Evolutionary conservation across 306 rosid genomes (phyloP), one percentile per base, ranked within the genome.

Genomic region (Crotalaria pallida): DNA sequence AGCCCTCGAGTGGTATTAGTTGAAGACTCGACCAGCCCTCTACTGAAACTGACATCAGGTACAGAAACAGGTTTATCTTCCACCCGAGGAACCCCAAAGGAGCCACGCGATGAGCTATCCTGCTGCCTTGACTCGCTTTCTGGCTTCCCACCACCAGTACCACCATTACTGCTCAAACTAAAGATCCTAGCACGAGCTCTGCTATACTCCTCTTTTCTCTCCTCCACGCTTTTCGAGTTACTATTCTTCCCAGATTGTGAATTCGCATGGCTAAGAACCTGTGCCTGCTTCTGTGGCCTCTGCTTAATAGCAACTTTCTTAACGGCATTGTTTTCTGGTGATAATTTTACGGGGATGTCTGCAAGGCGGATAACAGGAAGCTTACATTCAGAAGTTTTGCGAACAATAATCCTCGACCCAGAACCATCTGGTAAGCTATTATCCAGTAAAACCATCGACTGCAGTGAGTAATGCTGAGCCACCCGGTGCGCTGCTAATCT

Each of bases 401-500:
- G 84, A 58, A 94, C 92, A 82, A 94, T 91, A 72, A 94, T 94
- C 79, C 85, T 87, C n/a, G 95, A 88, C 58, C 99, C 97, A 58
- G 96, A 84, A 41, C 97, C 96, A 84, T 94, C 99, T 16, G 95
- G 89, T 24, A 84, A 77, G 79, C 84, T 82, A 80, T 87, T 87
- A 77, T 94, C 99, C 75, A 87, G 68, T 63, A 90, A 82, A 77
- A 94, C 99, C 99, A 94, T 88, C 60, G 99, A 88, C 85, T 90
- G 97, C 81, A 94, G 75, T 0, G 85, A 84, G 74, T 94, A 94
- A 79, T 94, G 99, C 72, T 94, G 99, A 23, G 99, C 99, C 44
- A 94, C 90, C 52, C 99, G 94, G 78, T 94, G 99, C 13, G 99
- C 99, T 75, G 99, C 99, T 84, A 94, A 69, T 55, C 99, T 87